These are phyloP conservation scores for Phytophthora podocarpi DNA, from an alignment of 352 stramenopile species.

Conservation along the genomic window DNA sequence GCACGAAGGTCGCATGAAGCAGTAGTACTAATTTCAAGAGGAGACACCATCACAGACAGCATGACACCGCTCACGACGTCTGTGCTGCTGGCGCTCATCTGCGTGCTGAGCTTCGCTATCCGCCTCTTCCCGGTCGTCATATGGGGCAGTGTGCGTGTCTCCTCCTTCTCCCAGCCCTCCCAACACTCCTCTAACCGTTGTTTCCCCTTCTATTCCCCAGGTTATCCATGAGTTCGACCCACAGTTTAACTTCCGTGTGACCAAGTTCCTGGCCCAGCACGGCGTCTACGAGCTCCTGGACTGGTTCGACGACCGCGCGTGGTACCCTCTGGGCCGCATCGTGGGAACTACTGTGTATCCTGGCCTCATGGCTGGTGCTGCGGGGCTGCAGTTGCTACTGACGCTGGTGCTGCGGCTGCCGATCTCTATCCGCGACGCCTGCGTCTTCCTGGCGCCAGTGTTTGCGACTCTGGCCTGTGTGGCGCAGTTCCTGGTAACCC, in stretches of 20 bases:
- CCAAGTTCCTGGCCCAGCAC: constrained; percentile 93
- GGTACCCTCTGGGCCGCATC: constrained; percentile 93
- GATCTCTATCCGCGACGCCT: constrained; percentile 82
- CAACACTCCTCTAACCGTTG: background rate
- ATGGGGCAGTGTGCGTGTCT: constrained; percentile 82
- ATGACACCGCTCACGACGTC: constrained; percentile 38
- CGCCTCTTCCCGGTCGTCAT: constrained; percentile 92
- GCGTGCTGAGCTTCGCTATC: constrained; percentile 89
- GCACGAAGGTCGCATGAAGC: constrained; percentile 46
- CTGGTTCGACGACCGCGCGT: constrained; percentile 98
- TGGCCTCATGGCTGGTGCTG: constrained; percentile 89
- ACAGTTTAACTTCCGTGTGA: constrained; percentile 99
- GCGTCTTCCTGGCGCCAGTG: constrained; percentile 89
- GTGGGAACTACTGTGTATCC: constrained; percentile 95
- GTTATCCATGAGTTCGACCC: constrained; percentile 94
- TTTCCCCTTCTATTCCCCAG: constrained; percentile 24
- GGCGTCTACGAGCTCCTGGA: constrained; percentile 94
- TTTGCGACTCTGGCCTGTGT: constrained; percentile 88
- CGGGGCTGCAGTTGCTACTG: constrained; percentile 72
- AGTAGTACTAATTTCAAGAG: background rate
- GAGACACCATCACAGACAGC: background rate
- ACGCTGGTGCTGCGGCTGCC: constrained; percentile 24
- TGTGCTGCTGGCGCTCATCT: constrained; percentile 81
- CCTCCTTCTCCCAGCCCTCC: background rate
- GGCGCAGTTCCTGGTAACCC: constrained; percentile 89